Evolutionary conservation across 306 rosid genomes (phyloP).

Genomic region (Cercis canadensis): DNA sequence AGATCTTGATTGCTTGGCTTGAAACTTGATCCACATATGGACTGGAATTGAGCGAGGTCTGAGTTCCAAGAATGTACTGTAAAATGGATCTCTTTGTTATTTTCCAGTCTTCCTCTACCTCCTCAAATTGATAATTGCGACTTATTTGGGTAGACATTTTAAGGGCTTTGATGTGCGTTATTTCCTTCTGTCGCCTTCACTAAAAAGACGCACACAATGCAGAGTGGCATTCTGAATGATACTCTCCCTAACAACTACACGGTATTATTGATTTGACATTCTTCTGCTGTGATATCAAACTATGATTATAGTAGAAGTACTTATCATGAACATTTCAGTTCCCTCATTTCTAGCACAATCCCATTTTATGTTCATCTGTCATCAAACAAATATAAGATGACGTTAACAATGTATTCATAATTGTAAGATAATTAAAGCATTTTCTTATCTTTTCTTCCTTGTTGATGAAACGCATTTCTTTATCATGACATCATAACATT

Average conservation of each 20-base stretch:
- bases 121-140: not conserved
- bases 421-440: not conserved
- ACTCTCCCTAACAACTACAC: not conserved
- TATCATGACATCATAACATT: not conserved
- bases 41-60: not conserved
- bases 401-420: not conserved
- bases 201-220: not conserved
- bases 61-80: slow-evolving; percentile 1
- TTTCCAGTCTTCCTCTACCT: not conserved
- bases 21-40: slow-evolving; percentile 7
- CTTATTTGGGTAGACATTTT: not conserved
- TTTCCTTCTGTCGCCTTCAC: not conserved
- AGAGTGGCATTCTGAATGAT: not conserved
- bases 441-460: not conserved
- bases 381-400: too few relatives aligned
- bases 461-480: not conserved
- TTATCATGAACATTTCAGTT: too few relatives aligned
- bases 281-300: not conserved
- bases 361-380: too few relatives aligned
- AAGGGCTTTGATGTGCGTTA: too few relatives aligned
- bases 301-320: not conserved
- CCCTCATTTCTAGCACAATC: too few relatives aligned
- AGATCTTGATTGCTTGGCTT: not conserved
- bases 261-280: slow-evolving; percentile 5
- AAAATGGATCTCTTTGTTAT: not conserved